A percentile compares a stretch with the other conserved stretches of the same genome.
These are phyloP conservation scores for Eucalyptus melliodora DNA, from an alignment of 345 rosid species.

Conservation along the genomic window DNA sequence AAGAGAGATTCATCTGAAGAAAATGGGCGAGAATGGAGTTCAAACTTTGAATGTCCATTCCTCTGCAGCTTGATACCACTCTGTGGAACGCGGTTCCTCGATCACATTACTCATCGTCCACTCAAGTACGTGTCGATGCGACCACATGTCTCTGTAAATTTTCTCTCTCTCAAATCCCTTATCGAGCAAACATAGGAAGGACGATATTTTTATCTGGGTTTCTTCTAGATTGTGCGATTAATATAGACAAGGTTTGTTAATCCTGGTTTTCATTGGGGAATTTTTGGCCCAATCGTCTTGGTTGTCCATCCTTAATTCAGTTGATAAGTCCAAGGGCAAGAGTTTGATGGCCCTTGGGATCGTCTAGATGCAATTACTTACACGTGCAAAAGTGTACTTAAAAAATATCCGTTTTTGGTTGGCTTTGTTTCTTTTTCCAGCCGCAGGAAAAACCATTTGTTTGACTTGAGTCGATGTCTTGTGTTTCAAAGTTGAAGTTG, in stretches of 20 bases:
- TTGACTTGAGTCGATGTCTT: background rate
- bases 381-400: background rate
- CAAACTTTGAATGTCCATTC: background rate
- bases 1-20: background rate
- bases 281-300: background rate
- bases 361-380: background rate
- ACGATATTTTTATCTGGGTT: background rate
- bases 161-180: background rate
- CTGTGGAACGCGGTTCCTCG: background rate
- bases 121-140: background rate
- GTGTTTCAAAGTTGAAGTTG: background rate
- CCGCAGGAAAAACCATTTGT: background rate
- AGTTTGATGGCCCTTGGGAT: background rate
- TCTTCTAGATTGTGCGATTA: background rate
- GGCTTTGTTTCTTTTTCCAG: background rate
- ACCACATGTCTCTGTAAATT: background rate
- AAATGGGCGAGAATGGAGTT: background rate
- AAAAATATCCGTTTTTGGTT: background rate
- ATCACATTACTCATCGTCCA: background rate
- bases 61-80: background rate
- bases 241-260: background rate
- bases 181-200: background rate
- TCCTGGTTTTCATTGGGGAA: background rate
- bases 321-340: background rate
- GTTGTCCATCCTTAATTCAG: background rate